These are phyloP conservation scores for Cordyceps pruinosa DNA, from an alignment of 2,329 filamentous ascomycete species.

Conservation along the genomic window DNA sequence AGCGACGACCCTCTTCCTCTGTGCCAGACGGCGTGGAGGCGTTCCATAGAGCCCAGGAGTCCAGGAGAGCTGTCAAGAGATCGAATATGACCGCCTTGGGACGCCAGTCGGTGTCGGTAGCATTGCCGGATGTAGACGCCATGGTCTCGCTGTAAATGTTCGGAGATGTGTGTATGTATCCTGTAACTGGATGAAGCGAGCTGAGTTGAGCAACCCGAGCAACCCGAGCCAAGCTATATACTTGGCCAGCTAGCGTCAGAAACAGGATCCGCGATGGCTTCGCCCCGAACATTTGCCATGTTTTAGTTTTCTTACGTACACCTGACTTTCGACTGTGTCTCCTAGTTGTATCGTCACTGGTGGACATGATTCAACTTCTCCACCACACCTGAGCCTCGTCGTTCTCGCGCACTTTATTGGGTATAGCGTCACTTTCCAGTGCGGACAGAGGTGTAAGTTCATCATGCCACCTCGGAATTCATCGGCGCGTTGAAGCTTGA, in stretches of 20 bases:
- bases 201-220: not conserved
- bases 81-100: conserved; percentile 33
- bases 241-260: not conserved
- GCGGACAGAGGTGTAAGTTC: not conserved
- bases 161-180: not conserved
- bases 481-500: not conserved
- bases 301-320: not conserved
- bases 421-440: conserved; percentile 8
- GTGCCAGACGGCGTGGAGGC: conserved; percentile 22
- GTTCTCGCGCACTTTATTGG: conserved; percentile 13
- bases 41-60: conserved; percentile 34
- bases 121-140: not conserved
- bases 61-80: conserved; percentile 32
- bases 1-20: conserved; percentile 23
- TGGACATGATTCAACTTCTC: not conserved
- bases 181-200: not conserved
- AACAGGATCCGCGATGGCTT: not conserved
- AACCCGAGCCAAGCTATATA: not conserved
- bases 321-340: not conserved
- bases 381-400: not conserved
- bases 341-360: not conserved
- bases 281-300: not conserved
- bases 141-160: not conserved
- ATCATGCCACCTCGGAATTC: not conserved
- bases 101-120: conserved; percentile 16